Percentiles rank a stretch among this genome's conserved stretches.
Evolutionary conservation across 495 filamentous ascomycete species (phyloP).

Genomic region (Penicillium dipodomyicola): DNA sequence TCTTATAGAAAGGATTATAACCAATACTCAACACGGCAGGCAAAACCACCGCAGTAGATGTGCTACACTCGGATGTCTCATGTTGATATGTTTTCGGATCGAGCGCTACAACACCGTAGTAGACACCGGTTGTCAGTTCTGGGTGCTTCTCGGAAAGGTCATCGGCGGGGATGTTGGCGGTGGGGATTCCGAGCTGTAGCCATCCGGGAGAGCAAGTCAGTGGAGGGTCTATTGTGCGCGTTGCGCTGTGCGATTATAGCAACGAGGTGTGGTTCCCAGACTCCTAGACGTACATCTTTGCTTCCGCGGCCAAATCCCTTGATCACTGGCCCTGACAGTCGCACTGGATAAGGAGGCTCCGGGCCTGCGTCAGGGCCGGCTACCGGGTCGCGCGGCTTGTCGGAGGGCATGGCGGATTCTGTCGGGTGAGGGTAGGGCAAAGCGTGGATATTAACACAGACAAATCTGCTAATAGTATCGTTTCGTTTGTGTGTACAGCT

Average conservation of each 20-base stretch:
- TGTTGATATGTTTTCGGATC: slow-evolving; percentile 33
- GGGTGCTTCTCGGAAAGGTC: slow-evolving; percentile 66
- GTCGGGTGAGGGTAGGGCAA: neutral
- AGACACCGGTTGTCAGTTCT: slow-evolving; percentile 73
- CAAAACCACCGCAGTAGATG: slow-evolving; percentile 52
- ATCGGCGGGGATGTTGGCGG: slow-evolving; percentile 89
- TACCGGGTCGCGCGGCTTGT: slow-evolving; percentile 55
- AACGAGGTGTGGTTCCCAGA: neutral
- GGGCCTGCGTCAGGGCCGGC: slow-evolving; percentile 72
- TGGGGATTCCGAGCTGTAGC: slow-evolving; percentile 82
- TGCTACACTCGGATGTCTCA: slow-evolving; percentile 5
- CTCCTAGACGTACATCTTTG: slow-evolving; percentile 61
- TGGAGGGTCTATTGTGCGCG: neutral
- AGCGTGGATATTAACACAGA: neutral
- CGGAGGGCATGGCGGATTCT: slow-evolving; percentile 35
- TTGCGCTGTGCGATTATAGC: neutral
- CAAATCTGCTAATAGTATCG: neutral
- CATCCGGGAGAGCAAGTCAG: slow-evolving; percentile 6
- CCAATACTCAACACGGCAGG: slow-evolving; percentile 93
- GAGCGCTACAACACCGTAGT: slow-evolving; percentile 83
- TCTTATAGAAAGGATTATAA: slow-evolving; percentile 95
- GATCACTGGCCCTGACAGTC: slow-evolving; percentile 78
- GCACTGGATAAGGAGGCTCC: slow-evolving; percentile 73
- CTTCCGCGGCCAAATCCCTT: slow-evolving; percentile 91
- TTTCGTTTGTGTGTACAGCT: neutral